A percentile compares a stretch with the other conserved stretches of the same genome.
These are phyloP conservation scores for Eragrostis nindensis DNA, from an alignment of 176 grass and related monocot species.

Conservation along the genomic window DNA sequence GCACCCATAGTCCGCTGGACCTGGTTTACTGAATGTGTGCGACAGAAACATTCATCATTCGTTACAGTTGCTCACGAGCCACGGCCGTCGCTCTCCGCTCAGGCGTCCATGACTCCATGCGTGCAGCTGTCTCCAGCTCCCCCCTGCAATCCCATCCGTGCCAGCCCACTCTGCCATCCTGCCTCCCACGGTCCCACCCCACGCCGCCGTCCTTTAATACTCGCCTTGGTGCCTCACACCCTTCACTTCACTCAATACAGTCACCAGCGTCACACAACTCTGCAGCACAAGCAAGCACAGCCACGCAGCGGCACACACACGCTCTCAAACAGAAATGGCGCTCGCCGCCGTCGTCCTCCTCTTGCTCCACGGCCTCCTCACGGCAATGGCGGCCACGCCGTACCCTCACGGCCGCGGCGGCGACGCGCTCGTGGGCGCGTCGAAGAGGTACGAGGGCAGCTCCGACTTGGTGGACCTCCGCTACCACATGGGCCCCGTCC, in stretches of 20 bases:
- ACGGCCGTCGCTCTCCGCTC: not conserved
- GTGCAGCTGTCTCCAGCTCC: conserved; percentile 33
- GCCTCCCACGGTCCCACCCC: not conserved
- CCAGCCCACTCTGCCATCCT: conserved; percentile 6
- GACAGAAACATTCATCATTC: not conserved
- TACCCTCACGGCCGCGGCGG: conserved; percentile 41
- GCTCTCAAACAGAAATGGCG: not conserved
- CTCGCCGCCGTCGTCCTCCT: not conserved
- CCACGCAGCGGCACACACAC: not conserved
- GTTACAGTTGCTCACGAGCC: not conserved
- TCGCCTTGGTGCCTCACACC: not conserved
- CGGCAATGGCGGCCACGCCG: conserved; percentile 30
- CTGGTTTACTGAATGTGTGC: not conserved
- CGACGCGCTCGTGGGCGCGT: conserved; percentile 35
- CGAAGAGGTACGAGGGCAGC: conserved; percentile 73
- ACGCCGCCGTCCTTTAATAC: conserved; percentile 25
- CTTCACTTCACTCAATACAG: not conserved
- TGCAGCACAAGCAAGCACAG: no score
- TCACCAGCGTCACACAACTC: not conserved
- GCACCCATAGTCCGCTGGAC: no score
- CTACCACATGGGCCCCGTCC: conserved; percentile 87
- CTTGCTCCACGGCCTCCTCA: not conserved
- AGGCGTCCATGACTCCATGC: not conserved
- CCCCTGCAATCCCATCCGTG: conserved; percentile 22
- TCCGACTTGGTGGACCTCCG: conserved; percentile 67